Evolutionary conservation across 2,329 filamentous ascomycete species (phyloP).

Genomic region (Cytospora mali): DNA sequence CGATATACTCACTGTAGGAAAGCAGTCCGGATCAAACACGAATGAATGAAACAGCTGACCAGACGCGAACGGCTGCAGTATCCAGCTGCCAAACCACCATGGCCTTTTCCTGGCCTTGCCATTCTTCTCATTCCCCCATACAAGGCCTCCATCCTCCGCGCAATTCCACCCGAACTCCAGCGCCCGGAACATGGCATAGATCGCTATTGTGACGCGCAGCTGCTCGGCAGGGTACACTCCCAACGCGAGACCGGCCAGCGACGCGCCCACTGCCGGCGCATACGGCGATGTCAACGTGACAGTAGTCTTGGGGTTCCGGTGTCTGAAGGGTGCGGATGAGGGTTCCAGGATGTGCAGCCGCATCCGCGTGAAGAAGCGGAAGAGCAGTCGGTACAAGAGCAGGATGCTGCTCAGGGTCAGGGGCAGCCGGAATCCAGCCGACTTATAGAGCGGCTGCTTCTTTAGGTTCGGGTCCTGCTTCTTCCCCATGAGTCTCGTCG

Average conservation of each 20-base stretch:
- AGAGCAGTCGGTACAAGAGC: constrained; percentile 84
- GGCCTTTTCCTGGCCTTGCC: constrained; percentile 64
- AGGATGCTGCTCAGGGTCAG: constrained; percentile 83
- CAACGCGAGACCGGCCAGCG: constrained; percentile 80
- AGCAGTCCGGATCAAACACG: constrained; percentile 76
- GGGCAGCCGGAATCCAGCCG: constrained; percentile 74
- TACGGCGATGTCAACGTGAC: constrained; percentile 77
- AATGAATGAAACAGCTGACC: constrained; percentile 77
- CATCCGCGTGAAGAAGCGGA: constrained; percentile 84
- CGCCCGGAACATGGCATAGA: constrained; percentile 79
- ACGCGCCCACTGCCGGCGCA: constrained; percentile 88
- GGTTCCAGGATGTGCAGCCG: constrained; percentile 77
- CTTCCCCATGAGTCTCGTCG: constrained; percentile 49
- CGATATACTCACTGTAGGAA: constrained; percentile 56
- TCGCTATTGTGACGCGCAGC: constrained; percentile 76
- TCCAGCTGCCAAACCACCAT: constrained; percentile 84
- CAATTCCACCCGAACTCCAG: constrained; percentile 87
- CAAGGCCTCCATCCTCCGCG: constrained; percentile 71
- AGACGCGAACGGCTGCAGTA: constrained; percentile 75
- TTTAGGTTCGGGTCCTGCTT: constrained; percentile 42
- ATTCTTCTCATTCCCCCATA: constrained; percentile 62
- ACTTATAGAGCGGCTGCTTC: constrained; percentile 62
- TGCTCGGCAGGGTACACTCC: constrained; percentile 69
- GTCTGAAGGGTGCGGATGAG: constrained; percentile 78
- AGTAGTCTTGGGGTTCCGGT: constrained; percentile 77